Base-by-base conservation (phyloP, 257 asterid genomes). In the Solanum chmielewskii region DNA sequence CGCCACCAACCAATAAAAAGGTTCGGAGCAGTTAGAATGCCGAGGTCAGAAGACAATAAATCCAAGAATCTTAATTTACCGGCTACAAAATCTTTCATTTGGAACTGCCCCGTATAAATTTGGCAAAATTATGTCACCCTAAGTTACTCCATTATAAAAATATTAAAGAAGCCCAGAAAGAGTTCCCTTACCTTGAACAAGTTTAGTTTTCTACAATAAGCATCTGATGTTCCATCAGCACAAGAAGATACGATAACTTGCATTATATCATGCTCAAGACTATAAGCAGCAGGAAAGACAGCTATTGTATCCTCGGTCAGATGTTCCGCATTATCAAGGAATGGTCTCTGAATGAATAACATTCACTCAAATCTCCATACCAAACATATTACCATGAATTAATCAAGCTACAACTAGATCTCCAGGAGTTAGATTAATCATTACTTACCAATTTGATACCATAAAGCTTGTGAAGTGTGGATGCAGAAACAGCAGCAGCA, bases 231-330 rank as follows among this genome's bases (percentile, higher is more conserved):
- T 83, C 98, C 98, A 89, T 94, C 99, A 89, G 92, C 93, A 91
- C 96, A 94, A 80, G 93, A 89, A 80, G 97, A 93, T 77, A 87
- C 87, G 87, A 97, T 93, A 87, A 92, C 92, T 89, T 92, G 92
- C 83, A 93, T 87, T 85, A 95, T 88, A 89, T 88, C 92, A 86
- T 93, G 94, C 91, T 97, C 98, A 87, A 95, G 96, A 94, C 90
- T 90, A 89, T 97, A 95, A 90, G 99, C 99, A 89, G 98, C 96
- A 42, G 98, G 99, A 89, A 97, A 91, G 89, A 97, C 99, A 81
- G 98, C 94, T 45, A 94, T 97, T 88, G 90, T 96, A 91, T 97
- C 98, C 93, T 97, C 99, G 44, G 96, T 95, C 68, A 97, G 98
- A 92, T 97, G 98, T 89, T 97, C 99, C 85, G 91, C 95, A 80